A percentile compares a stretch with the other conserved stretches of the same genome.
These are phyloP conservation scores for Mercurialis annua DNA, from an alignment of 345 rosid genomes.

Conservation along the genomic window DNA sequence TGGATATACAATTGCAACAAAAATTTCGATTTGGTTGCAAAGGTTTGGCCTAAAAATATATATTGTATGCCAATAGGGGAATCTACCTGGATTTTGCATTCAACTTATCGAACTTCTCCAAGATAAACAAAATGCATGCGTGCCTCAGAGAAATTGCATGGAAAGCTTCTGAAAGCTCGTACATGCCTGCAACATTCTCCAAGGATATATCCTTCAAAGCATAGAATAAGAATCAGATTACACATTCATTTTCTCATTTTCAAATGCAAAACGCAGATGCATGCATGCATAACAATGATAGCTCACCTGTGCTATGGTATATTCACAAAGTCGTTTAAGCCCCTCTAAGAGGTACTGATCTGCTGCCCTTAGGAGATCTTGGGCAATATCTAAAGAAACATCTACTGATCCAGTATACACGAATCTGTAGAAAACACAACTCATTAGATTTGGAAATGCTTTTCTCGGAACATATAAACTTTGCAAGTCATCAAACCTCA, in stretches of 20 bases:
- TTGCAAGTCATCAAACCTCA: constrained; percentile 58
- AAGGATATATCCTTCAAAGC: constrained; percentile 68
- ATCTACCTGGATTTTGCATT: constrained; percentile 72
- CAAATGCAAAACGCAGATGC: constrained; percentile 14
- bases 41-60: too few relatives aligned
- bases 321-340: constrained; percentile 93
- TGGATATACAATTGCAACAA: too few relatives aligned
- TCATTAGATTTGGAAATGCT: constrained; percentile 12
- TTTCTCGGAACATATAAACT: constrained; percentile 12
- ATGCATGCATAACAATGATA: constrained; percentile 9
- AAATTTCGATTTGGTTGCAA: background rate
- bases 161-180: constrained; percentile 96
- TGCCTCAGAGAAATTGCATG: constrained; percentile 88
- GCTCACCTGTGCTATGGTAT: constrained; percentile 94
- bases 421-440: constrained; percentile 51
- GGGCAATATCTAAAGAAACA: constrained; percentile 74
- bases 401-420: constrained; percentile 95
- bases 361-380: constrained; percentile 98
- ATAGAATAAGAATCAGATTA: constrained; percentile 22
- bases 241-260: constrained; percentile 10
- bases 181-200: constrained; percentile 90
- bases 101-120: constrained; percentile 89
- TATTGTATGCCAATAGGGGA: constrained; percentile 12
- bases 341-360: constrained; percentile 98
- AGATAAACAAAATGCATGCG: constrained; percentile 80